Evolutionary conservation across 192 early-diverging fungal species (phyloP), one percentile per base, ranked within the genome.

Genomic region (Coemansia sp.): DNA sequence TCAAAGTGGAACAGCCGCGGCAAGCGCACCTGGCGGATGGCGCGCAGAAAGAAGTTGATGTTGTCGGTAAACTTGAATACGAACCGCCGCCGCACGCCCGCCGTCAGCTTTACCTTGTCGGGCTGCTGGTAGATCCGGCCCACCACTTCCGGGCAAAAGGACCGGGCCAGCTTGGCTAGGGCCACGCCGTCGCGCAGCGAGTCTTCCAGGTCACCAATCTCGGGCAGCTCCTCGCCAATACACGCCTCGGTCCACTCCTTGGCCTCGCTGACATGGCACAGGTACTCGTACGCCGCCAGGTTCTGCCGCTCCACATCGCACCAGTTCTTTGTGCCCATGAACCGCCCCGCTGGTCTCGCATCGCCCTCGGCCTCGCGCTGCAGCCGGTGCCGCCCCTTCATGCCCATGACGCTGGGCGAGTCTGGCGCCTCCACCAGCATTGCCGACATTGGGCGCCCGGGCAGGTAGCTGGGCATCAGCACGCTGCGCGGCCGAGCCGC

Each of bases 211-310:
- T 77, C 60, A 1, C 78, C 82, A 31, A 93, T 89, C 4, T 80
- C 70, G 4, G 84, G 85, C 19, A 97, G 85, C 36, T 84, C 77
- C 53, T 94, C 85, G 19, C 78, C 68, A 34, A 96, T 84, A 56
- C 91, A 95, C 10, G 85, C 85, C 57, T 97, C 96, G 26, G 96
- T 93, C 96, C 96, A 99, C 87, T 98, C 92, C 78, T 94, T 98
- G 10, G 97, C 97, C 75, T 99, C 97, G 38, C 92, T 87, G 43
- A 99, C 89, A 53, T 97, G 97, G 52, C 97, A 98, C 5, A 98
- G 80, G 52, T 99, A 99, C 75, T 99, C 97, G 68, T 97, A 97
- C n/a, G 95, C 94, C 25, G 90, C 89, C 29, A 97, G 55, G 36
- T 92, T 84, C 34, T 80, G 80, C 39, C 97, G 74, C 66, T 91